Evolutionary conservation across 1,284 basidiomycete species (phyloP), one percentile per base, ranked within the genome.

Genomic region (Psilocybe mexicana): DNA sequence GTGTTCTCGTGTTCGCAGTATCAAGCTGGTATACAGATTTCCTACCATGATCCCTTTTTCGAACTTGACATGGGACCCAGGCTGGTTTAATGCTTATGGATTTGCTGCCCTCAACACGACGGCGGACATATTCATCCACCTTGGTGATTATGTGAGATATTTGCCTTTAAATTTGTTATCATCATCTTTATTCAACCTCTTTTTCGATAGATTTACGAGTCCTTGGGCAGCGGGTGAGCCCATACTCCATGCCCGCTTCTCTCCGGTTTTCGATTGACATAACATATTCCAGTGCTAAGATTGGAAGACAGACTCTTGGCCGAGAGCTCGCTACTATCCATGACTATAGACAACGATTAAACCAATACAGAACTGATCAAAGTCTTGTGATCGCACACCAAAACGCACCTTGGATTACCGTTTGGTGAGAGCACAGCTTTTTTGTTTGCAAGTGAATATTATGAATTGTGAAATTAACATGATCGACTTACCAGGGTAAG

Each of bases 31-130:
- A 33, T 33, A 8, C 30, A 4, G 43, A 38, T 67, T 61, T 6
- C 25, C 18, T 43, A 18, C 18, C 18, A 18, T 14, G 30, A 8
- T 14, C n/a, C 8, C 54, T 50, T 38, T 7, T 30, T 24, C 1
- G 49, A 25, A 52, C 33, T 53, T 14, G 33, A 10, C 26, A 33
- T 23, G 25, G 42, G 25, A 12, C 4, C 65, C 68, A 78, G 87
- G 87, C 0, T 87, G 79, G 70, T 89, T 88, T 76, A 87, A 87
- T 66, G 85, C 86, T 11, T 90, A 88, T 67, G 81, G 82, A 7
- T 76, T 81, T 48, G 84, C 84, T 1, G 80, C 83, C 18, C 79
- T 79, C 54, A 82, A 84, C 62, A 80, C 82, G 10, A 75, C 76
- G 26, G 77, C 84, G 2, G 85, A 88, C 64, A 72, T 84, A 48